Conservation (phyloP, 2,329 filamentous ascomycete species). For the Trichophyton benhamiae region DNA sequence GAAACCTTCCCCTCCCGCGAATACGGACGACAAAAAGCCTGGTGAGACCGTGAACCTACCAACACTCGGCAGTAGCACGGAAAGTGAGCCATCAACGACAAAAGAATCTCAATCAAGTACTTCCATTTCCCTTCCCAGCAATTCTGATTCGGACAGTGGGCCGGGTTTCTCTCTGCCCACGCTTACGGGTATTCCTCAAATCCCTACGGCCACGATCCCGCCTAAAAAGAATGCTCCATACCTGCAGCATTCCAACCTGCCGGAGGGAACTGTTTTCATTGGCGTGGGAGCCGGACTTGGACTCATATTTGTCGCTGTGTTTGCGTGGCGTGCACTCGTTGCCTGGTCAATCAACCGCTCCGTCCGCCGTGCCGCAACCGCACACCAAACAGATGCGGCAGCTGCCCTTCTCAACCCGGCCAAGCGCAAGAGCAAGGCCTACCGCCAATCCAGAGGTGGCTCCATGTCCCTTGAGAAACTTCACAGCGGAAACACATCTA, state of each 20-base stretch:
- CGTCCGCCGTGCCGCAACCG: slow-evolving; percentile 70
- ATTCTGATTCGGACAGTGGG: slow-evolving; percentile 12
- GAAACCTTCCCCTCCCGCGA: slow-evolving; percentile 11
- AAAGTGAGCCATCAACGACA: slow-evolving; percentile 16
- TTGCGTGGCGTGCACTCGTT: slow-evolving; percentile 78
- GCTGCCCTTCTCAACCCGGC: slow-evolving; percentile 43
- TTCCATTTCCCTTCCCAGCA: slow-evolving; percentile 9
- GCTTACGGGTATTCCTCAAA: slow-evolving; percentile 46
- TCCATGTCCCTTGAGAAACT: slow-evolving; percentile 46
- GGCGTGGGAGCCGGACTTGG: slow-evolving; percentile 80
- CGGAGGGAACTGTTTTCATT: slow-evolving; percentile 94
- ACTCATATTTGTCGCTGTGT: slow-evolving; percentile 65
- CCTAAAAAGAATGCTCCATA: slow-evolving; percentile 76
- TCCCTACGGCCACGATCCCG: slow-evolving; percentile 64
- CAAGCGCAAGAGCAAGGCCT: slow-evolving; percentile 26
- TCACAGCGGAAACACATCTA: slow-evolving; percentile 18
- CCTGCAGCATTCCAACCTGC: slow-evolving; percentile 74
- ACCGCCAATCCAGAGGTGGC: slow-evolving; percentile 20
- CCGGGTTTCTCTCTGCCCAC: slow-evolving; percentile 35
- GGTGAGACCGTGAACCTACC: slow-evolving; percentile 15
- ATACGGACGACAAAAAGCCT: slow-evolving; percentile 10
- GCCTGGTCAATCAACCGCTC: slow-evolving; percentile 86
- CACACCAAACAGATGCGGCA: slow-evolving; percentile 54
- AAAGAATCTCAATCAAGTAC: slow-evolving; percentile 11
- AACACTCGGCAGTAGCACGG: slow-evolving; percentile 11